A percentile compares a stretch with the other conserved stretches of the same genome.
Evolutionary conservation across 2,329 filamentous ascomycete species (phyloP).

Genomic region (Xylaria sp.): DNA sequence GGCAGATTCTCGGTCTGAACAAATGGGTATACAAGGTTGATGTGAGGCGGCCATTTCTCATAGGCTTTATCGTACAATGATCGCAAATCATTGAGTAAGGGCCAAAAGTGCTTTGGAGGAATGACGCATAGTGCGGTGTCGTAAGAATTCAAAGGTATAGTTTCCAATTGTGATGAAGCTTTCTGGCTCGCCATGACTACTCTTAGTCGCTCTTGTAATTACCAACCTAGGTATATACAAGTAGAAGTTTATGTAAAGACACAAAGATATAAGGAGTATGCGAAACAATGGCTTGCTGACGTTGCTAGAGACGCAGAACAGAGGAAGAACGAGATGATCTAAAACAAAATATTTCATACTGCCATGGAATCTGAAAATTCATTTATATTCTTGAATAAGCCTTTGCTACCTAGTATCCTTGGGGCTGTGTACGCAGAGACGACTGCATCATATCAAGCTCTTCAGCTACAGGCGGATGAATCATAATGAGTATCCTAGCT

Average conservation of each 20-base stretch:
- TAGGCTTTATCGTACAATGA: conserved; percentile 67
- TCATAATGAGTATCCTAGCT: conserved; percentile 20
- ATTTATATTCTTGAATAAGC: background rate
- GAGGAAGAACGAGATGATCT: background rate
- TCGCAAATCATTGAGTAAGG: conserved; percentile 59
- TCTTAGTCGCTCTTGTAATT: no score
- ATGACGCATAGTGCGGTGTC: conserved; percentile 68
- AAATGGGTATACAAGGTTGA: conserved; percentile 72
- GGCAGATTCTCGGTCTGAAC: conserved; percentile 55
- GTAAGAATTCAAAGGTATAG: conserved; percentile 45
- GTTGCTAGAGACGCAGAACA: background rate
- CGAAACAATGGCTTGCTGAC: background rate
- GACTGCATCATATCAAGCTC: background rate
- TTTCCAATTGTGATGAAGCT: background rate
- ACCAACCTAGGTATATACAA: no score
- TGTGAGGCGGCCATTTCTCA: conserved; percentile 68
- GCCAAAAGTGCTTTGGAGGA: conserved; percentile 55
- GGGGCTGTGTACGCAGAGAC: background rate
- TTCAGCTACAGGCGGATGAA: background rate
- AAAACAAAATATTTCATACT: background rate
- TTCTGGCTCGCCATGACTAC: conserved; percentile 32
- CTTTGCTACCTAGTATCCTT: background rate
- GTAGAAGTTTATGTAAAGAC: background rate
- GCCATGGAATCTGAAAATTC: background rate
- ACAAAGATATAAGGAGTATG: background rate